These are phyloP conservation scores for Aristolochia contorta DNA, from an alignment of 164 flowering plant genomes.

Conservation along the genomic window DNA sequence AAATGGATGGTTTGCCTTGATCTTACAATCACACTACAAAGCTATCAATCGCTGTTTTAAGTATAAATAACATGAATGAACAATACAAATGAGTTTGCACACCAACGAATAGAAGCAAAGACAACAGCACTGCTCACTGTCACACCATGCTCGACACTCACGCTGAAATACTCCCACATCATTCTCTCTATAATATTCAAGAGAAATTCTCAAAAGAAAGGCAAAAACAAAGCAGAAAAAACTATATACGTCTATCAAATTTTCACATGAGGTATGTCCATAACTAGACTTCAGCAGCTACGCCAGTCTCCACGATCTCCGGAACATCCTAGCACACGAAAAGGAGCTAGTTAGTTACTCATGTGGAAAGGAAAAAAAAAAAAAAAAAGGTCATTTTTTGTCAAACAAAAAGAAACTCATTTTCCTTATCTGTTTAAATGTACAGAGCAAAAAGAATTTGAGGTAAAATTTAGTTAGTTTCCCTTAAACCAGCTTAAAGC, in stretches of 20 bases:
- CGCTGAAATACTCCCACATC: not conserved
- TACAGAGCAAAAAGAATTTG: too few relatives aligned
- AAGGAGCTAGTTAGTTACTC: too few relatives aligned
- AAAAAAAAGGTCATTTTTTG: too few relatives aligned
- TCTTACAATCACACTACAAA: too few relatives aligned
- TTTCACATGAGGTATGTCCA: not conserved
- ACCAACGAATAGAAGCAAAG: not conserved
- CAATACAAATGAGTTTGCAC: not conserved
- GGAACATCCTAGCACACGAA: conserved; percentile 28
- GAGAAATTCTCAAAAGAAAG: not conserved
- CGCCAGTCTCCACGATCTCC: conserved; percentile 22
- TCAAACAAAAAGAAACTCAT: too few relatives aligned
- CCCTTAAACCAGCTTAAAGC: too few relatives aligned
- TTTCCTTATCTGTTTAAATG: too few relatives aligned
- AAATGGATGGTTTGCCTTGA: too few relatives aligned
- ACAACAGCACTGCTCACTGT: conserved; percentile 4
- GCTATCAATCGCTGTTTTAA: too few relatives aligned
- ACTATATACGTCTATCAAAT: not conserved
- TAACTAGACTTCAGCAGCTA: conserved; percentile 16
- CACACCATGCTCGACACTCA: not conserved
- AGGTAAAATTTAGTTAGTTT: too few relatives aligned
- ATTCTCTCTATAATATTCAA: not conserved
- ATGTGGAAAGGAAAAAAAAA: too few relatives aligned
- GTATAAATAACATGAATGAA: not conserved
- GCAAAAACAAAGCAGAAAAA: not conserved